Evolutionary conservation across 2,329 filamentous ascomycete species (phyloP), one percentile per base, ranked within the genome.

Genomic region (Paecilomyces dactylethromorphus): DNA sequence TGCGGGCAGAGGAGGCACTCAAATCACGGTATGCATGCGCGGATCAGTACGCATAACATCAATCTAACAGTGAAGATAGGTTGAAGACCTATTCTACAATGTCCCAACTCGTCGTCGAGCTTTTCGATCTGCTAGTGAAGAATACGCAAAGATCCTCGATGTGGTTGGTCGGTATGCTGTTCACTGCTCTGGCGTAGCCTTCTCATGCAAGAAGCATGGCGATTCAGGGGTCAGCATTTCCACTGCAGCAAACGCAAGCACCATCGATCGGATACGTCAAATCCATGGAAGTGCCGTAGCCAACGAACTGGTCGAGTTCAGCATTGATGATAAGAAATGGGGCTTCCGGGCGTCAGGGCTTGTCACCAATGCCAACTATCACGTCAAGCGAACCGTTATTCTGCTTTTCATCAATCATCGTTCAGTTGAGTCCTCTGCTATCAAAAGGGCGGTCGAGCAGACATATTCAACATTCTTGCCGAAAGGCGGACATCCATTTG

Each of bases 81-180:
- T 99, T 15, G 93, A 99, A 70, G 94, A 99, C 72, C 78, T 99
- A 11, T 99, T 99, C 74, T 99, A 96, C 80, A 99, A 97, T 68
- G 86, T 97, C 0, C 92, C 92, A 0, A 96, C 89, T 8, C 85
- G 94, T 24, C 86, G 92, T 35, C 86, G 87, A 64, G 94, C 95
- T 11, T 99, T 99, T 69, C 86, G 94, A 49, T 97, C 93, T 13
- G 79, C 90, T 18, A 90, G 92, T 39, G 94, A 99, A 69, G 95
- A 99, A 72, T 97, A 95, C 78, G 92, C 95, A 68, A 99, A 97
- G 77, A 97, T 99, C 58, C 87, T 97, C 26, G 94, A 99, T 71
- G 86, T 97, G 71, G 89, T 97, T 8, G 92, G 94, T 13, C 87
- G 91, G 51, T 97, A 99, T 76, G 91, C 94, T 29, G 85, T 99